Percentiles rank a stretch among this genome's conserved stretches.
Conservation (phyloP, 2,329 filamentous ascomycete species). For the Penicillium sp. region DNA sequence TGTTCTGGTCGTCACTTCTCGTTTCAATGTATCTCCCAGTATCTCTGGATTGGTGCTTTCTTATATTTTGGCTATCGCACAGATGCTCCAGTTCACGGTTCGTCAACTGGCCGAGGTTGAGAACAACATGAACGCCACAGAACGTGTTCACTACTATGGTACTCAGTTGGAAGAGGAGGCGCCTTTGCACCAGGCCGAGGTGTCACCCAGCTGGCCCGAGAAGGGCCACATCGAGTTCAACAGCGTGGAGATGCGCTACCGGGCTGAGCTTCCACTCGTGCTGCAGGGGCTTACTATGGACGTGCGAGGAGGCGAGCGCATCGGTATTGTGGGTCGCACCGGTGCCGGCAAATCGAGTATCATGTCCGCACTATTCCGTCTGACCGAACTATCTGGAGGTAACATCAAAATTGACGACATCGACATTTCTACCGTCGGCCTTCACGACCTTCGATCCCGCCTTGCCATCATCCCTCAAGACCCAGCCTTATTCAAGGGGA, state of each 20-base stretch:
- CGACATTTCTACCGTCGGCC: conserved; percentile 35
- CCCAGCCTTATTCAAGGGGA: conserved; percentile 39
- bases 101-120: conserved; percentile 90
- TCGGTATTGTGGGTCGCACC: conserved; percentile 42
- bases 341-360: conserved; percentile 42
- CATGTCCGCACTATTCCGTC: conserved; percentile 40
- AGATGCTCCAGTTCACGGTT: conserved; percentile 93
- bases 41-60: conserved; percentile 81
- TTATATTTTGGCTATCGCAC: conserved; percentile 85
- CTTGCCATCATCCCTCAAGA: conserved; percentile 42
- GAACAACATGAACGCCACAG: conserved; percentile 95
- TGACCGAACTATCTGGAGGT: conserved; percentile 36
- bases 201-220: conserved; percentile 72
- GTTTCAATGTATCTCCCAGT: conserved; percentile 74
- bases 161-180: conserved; percentile 81
- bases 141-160: conserved; percentile 84
- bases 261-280: conserved; percentile 61
- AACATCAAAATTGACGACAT: conserved; percentile 39
- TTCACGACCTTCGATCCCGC: conserved; percentile 37
- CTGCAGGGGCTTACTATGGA: conserved; percentile 54
- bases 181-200: conserved; percentile 63
- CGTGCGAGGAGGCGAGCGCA: conserved; percentile 39
- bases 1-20: conserved; percentile 82
- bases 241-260: conserved; percentile 70
- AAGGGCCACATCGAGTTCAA: conserved; percentile 71